Evolutionary conservation across 2,329 filamentous ascomycete species (phyloP), one percentile per base, ranked within the genome.

Genomic region (Aureobasidium leucospermi): DNA sequence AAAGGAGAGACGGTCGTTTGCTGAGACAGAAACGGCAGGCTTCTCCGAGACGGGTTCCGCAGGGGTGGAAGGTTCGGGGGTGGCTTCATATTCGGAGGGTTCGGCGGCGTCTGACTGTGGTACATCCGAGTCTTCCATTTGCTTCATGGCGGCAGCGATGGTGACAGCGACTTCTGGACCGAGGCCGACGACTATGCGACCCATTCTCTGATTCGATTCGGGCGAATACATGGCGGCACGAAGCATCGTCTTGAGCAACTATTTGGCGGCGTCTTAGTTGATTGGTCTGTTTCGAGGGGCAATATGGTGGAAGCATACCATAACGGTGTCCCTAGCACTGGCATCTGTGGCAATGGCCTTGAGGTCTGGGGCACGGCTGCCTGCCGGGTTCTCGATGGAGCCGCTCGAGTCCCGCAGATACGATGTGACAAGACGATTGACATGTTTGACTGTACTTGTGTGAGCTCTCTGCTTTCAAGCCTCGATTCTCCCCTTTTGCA

Each of bases 221-320:
- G 75, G 74, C 45, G 74, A 77, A 56, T 76, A 77, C 67, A 78
- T 76, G 13, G 75, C 73, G 1, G 76, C 75, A 16, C 79, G 71
- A 8, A 80, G 72, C 28, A 80, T 76, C 13, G 71, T 71, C 73
- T 79, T 79, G 63, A 79, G 74, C 52, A 80, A 67, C 70, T 70
- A 23, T 28, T 36, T 3, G 13, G 11, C 9, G 19, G 11, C 8
- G 2, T 7, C 5, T 58, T 23, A 58, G 55, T 46, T 13, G 29
- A 36, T 13, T 16, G 15, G 10, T 2, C 46, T 7, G 23, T 39
- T 13, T 8, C n/a, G 10, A 29, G 56, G 46, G 19, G 43, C 46
- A 15, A 38, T 15, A 36, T 16, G 31, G 13, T 13, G 31, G 6
- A n/a, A 13, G 13, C 46, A 31, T 59, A 75, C 74, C 62, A 66